phyloP scores from a whole-genome alignment of 495 filamentous ascomycete species.

The Hypoxylon fuscum region DNA sequence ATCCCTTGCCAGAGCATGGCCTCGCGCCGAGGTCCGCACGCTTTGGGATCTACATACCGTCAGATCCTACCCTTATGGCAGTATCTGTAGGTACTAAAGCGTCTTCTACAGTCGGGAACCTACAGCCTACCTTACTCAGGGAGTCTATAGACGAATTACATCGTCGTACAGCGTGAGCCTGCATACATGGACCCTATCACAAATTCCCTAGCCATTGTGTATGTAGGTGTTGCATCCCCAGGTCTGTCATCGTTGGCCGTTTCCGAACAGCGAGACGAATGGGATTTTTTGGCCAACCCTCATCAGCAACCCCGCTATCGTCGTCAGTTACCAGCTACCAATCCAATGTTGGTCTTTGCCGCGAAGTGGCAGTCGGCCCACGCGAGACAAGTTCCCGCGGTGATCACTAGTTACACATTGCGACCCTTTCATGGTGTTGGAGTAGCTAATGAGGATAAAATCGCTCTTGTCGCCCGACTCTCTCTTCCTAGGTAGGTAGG shows the following conservation, averaged over 20 bases:
- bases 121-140: slow-evolving; percentile 23
- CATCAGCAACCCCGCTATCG: slow-evolving; percentile 34
- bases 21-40: slow-evolving; percentile 10
- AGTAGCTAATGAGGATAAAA: slow-evolving; percentile 30
- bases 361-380: slow-evolving; percentile 32
- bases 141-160: slow-evolving; percentile 20
- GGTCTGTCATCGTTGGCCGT: slow-evolving; percentile 31
- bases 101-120: slow-evolving; percentile 27
- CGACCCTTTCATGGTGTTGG: slow-evolving; percentile 27
- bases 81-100: slow-evolving; percentile 21
- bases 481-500: slow-evolving; percentile 20
- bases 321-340: slow-evolving; percentile 31
- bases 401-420: slow-evolving; percentile 40
- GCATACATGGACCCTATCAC: slow-evolving; percentile 31
- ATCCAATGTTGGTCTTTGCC: slow-evolving; percentile 16
- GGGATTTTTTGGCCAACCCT: slow-evolving; percentile 6
- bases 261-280: slow-evolving; percentile 32
- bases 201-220: slow-evolving; percentile 31
- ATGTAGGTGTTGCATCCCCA: slow-evolving; percentile 33
- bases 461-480: slow-evolving; percentile 33
- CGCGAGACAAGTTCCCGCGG: slow-evolving; percentile 31
- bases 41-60: slow-evolving; percentile 20
- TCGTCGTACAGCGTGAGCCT: slow-evolving; percentile 14
- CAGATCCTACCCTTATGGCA: slow-evolving; percentile 26
- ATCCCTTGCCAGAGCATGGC: slow-evolving; percentile 7